Evolutionary conservation across 2,329 filamentous ascomycete species (phyloP).

Genomic region (Capronia epimyces): DNA sequence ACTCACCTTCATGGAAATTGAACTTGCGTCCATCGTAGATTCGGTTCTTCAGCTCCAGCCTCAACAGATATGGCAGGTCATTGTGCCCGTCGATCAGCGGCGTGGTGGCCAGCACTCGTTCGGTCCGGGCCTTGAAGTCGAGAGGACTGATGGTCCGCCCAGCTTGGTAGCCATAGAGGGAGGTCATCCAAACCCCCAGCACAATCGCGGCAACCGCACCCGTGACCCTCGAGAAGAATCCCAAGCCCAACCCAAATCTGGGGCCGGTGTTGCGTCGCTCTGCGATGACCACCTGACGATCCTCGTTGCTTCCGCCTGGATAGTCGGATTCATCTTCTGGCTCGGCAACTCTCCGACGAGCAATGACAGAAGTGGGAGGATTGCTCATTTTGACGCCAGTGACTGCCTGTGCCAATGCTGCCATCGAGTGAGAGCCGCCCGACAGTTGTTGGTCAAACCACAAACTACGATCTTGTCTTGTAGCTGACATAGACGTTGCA

Average conservation of each 20-base stretch:
- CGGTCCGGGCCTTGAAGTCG: conserved; percentile 13
- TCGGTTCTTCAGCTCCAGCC: conserved; percentile 29
- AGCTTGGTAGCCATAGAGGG: background rate
- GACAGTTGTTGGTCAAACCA: too few relatives aligned
- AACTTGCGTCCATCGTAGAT: conserved; percentile 27
- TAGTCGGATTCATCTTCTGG: background rate
- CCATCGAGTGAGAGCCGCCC: too few relatives aligned
- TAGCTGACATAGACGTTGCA: too few relatives aligned
- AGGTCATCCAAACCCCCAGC: background rate
- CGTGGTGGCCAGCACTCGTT: conserved; percentile 27
- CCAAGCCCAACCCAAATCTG: background rate
- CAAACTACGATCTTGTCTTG: too few relatives aligned
- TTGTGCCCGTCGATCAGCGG: conserved; percentile 36
- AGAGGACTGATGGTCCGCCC: conserved; percentile 1
- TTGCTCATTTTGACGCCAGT: too few relatives aligned
- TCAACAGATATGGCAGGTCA: conserved; percentile 32
- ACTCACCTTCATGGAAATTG: conserved; percentile 2
- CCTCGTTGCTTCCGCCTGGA: background rate
- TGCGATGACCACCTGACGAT: background rate
- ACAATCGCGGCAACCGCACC: background rate
- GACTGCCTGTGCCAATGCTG: too few relatives aligned
- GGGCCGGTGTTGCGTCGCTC: background rate
- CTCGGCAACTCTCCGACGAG: background rate
- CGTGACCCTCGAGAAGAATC: background rate
- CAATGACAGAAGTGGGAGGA: too few relatives aligned